Conservation (phyloP, 352 stramenopile genomes). For the Pythium myriotylum region DNA sequence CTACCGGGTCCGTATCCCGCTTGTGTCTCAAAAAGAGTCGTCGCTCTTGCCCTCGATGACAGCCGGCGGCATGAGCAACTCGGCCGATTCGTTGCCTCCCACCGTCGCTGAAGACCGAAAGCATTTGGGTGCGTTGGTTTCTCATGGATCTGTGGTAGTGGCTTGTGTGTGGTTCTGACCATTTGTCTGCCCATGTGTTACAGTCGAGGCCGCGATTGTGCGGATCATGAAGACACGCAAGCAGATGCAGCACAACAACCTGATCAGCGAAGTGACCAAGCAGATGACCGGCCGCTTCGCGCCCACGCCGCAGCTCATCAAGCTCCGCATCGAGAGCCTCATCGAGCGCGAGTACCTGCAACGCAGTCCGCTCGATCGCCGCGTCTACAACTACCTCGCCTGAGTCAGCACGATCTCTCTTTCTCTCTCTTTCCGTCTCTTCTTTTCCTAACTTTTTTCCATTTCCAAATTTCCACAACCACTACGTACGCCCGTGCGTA, state of each 20-base stretch:
- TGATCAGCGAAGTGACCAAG: slow-evolving; percentile 91
- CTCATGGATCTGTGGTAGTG: not conserved
- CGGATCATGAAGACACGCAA: slow-evolving; percentile 97
- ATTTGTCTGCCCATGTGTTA: not conserved
- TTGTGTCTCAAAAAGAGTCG: slow-evolving; percentile 85
- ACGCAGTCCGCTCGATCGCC: slow-evolving; percentile 90
- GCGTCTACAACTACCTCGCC: slow-evolving; percentile 98
- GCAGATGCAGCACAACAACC: slow-evolving; percentile 90
- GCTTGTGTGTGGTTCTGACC: not conserved
- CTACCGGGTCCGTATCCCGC: slow-evolving; percentile 79
- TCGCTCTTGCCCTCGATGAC: slow-evolving; percentile 47
- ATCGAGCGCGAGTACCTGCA: slow-evolving; percentile 99
- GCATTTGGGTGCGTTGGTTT: slow-evolving; percentile 72
- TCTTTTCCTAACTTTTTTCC: slow-evolving; percentile 2
- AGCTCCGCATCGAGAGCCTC: slow-evolving; percentile 98
- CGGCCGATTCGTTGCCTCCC: slow-evolving; percentile 78
- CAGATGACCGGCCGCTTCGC: slow-evolving; percentile 93
- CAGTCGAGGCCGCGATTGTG: slow-evolving; percentile 93
- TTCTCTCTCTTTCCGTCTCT: not conserved
- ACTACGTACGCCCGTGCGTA: slow-evolving; percentile 12
- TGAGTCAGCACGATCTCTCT: slow-evolving; percentile 45
- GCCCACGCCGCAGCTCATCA: slow-evolving; percentile 95
- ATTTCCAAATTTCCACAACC: slow-evolving; percentile 15
- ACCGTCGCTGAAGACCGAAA: slow-evolving; percentile 96
- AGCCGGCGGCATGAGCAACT: slow-evolving; percentile 39